Evolutionary conservation across 129 eudicot genomes (phyloP).

Genomic region (Pittosporum tobira): DNA sequence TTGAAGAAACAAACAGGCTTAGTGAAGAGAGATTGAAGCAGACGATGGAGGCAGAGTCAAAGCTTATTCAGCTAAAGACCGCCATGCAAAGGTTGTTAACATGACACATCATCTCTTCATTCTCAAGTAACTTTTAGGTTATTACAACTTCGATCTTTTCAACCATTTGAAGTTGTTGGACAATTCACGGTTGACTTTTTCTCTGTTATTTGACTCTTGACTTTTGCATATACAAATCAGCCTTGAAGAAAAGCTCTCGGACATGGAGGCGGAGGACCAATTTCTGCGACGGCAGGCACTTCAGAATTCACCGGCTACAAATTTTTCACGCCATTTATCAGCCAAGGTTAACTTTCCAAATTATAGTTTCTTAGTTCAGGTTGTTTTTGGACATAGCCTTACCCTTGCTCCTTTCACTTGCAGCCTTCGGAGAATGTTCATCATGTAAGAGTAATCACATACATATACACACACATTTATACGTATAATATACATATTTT

Average conservation of each 20-base stretch:
- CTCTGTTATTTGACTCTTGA: neutral
- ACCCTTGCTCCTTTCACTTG: conserved; percentile 4
- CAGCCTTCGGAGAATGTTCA: conserved; percentile 31
- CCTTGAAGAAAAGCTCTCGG: conserved; percentile 69
- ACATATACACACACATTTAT: neutral
- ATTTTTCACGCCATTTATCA: conserved; percentile 20
- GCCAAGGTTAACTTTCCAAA: conserved; percentile 15
- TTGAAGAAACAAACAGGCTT: conserved; percentile 48
- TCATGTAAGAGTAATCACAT: conserved; percentile 9
- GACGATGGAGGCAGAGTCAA: conserved; percentile 61
- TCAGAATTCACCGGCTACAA: conserved; percentile 17
- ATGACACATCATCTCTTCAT: conserved; percentile 2
- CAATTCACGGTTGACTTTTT: neutral
- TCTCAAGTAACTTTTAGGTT: neutral
- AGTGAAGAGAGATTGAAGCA: conserved; percentile 60
- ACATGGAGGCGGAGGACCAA: conserved; percentile 55
- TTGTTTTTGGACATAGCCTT: conserved; percentile 6
- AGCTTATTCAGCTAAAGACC: conserved; percentile 62
- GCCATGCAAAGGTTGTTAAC: conserved; percentile 56
- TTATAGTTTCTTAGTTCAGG: neutral
- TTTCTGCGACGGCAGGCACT: conserved; percentile 50
- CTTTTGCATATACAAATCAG: conserved; percentile 24
- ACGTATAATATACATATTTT: neutral
- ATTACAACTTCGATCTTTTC: conserved; percentile 1
- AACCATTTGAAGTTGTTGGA: conserved; percentile 11